Evolutionary conservation across 176 grass and related monocot genomes (phyloP).

Genomic region (Ananas comosus): DNA sequence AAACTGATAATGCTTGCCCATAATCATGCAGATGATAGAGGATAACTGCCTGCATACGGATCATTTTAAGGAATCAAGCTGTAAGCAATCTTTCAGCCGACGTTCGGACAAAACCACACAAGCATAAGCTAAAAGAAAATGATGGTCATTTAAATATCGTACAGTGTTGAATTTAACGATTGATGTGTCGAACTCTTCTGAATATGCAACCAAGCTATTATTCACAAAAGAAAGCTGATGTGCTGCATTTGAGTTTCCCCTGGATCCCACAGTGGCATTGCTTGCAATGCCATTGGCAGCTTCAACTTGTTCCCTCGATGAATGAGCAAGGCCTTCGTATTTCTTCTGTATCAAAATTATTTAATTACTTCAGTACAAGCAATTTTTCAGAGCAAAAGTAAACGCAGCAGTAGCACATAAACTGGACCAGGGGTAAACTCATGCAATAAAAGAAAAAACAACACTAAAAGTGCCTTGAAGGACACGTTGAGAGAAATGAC

Average conservation of each 20-base stretch:
- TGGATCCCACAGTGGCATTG: constrained; percentile 36
- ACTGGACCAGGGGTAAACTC: neutral
- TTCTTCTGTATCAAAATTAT: constrained; percentile 45
- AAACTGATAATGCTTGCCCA: constrained; percentile 44
- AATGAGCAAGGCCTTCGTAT: constrained; percentile 61
- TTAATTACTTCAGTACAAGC: constrained; percentile 23
- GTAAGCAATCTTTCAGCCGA: constrained; percentile 17
- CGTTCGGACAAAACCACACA: constrained; percentile 1
- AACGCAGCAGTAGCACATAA: neutral
- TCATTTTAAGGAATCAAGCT: constrained; percentile 13
- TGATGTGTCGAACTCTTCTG: constrained; percentile 78
- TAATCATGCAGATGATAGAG: constrained; percentile 82
- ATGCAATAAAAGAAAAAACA: neutral
- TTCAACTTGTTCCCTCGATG: constrained; percentile 61
- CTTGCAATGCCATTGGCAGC: constrained; percentile 41
- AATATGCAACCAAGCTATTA: constrained; percentile 38
- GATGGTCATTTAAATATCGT: constrained; percentile 32
- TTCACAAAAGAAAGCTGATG: constrained; percentile 49
- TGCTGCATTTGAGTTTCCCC: constrained; percentile 31
- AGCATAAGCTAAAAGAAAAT: constrained; percentile 13
- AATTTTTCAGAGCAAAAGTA: neutral
- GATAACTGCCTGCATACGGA: constrained; percentile 61
- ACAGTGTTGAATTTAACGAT: constrained; percentile 78
- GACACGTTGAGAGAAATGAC: neutral
- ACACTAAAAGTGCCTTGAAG: neutral